A percentile compares a stretch with the other conserved stretches of the same genome.
phyloP scores from a whole-genome alignment of 163 green algal genomes.

The Chloromonas sp. region DNA sequence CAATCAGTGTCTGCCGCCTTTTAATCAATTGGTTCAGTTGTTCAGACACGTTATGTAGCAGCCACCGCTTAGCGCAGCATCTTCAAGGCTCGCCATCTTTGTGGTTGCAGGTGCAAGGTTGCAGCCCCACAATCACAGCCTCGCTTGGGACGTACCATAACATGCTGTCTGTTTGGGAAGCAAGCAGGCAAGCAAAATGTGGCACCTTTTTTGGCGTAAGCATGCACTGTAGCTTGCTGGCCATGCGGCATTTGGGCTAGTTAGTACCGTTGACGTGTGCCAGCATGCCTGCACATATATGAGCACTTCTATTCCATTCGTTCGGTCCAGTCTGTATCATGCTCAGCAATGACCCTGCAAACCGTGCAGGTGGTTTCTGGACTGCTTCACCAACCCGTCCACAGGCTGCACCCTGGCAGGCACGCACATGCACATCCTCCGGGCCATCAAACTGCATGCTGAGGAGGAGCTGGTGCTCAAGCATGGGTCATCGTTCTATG shows the following conservation, averaged over 20 bases:
- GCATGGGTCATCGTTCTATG: background rate
- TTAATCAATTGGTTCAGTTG: no score
- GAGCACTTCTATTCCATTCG: background rate
- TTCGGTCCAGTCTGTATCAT: background rate
- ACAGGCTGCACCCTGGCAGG: background rate
- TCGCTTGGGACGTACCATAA: background rate
- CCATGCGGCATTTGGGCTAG: background rate
- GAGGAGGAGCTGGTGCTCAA: background rate
- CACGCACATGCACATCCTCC: background rate
- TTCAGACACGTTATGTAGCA: background rate
- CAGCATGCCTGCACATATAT: background rate
- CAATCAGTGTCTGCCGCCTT: no score
- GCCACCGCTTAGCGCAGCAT: no score
- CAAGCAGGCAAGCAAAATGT: background rate
- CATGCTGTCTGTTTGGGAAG: background rate
- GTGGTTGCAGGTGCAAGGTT: background rate
- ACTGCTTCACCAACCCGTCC: background rate
- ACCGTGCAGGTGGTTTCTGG: background rate
- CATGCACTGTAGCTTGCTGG: background rate
- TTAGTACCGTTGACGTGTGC: background rate
- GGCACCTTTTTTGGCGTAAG: no score
- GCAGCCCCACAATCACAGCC: background rate
- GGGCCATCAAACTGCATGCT: background rate
- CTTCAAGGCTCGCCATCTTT: no score
- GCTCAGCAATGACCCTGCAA: background rate